A percentile compares a stretch with the other conserved stretches of the same genome.
Conservation (phyloP, 1,139 yeast genomes). For the Kodamaea sp. region DNA sequence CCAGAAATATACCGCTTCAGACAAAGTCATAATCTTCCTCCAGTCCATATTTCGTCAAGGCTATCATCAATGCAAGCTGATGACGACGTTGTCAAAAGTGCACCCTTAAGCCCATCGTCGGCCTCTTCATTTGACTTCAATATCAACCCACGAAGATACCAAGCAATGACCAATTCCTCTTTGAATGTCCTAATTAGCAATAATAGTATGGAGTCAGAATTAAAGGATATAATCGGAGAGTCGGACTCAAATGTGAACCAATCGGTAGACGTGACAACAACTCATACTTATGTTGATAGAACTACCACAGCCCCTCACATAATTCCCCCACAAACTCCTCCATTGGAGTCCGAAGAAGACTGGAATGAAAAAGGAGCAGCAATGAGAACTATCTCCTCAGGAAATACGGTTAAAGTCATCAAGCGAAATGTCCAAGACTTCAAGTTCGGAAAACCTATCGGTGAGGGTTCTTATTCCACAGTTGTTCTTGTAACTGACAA, state of each 20-base stretch:
- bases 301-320: neutral
- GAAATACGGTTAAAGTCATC: slow-evolving; percentile 25
- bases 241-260: neutral
- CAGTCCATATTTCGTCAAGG: slow-evolving; percentile 33
- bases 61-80: slow-evolving; percentile 26
- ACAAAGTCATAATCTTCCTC: slow-evolving; percentile 12
- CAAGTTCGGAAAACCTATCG: slow-evolving; percentile 81
- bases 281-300: neutral
- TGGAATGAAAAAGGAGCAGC: slow-evolving; percentile 48
- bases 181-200: slow-evolving; percentile 39
- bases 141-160: slow-evolving; percentile 7
- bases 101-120: slow-evolving; percentile 22
- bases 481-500: slow-evolving; percentile 85
- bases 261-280: neutral
- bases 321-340: slow-evolving; percentile 1
- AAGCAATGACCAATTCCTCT: slow-evolving; percentile 36
- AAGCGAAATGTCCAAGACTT: slow-evolving; percentile 80
- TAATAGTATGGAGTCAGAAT: slow-evolving; percentile 17
- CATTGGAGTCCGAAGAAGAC: slow-evolving; percentile 12
- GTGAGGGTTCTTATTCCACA: slow-evolving; percentile 96
- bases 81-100: slow-evolving; percentile 23
- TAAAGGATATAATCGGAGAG: neutral
- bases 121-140: slow-evolving; percentile 15
- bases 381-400: slow-evolving; percentile 20
- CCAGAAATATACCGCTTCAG: slow-evolving; percentile 7